Conservation (phyloP, 1,139 yeast genomes). For the Sugiyamaella xylanicola region DNA sequence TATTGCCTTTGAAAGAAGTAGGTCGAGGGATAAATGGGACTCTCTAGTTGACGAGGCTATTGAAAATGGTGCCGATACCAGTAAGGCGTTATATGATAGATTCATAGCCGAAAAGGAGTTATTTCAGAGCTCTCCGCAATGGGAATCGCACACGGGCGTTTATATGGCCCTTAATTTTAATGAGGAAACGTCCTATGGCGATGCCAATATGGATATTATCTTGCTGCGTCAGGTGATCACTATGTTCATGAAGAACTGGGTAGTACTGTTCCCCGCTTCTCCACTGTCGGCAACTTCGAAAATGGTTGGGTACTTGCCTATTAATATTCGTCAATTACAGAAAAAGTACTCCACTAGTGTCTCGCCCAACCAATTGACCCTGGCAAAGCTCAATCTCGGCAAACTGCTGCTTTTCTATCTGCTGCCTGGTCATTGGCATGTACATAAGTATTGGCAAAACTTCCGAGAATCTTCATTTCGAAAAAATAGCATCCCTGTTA, state of each 20-base stretch:
- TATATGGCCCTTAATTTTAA: slow-evolving; percentile 1
- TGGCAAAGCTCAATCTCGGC: slow-evolving; percentile 7
- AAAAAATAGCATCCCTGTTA: neutral
- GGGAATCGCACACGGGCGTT: neutral
- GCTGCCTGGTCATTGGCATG: slow-evolving; percentile 7
- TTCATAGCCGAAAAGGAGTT: neutral
- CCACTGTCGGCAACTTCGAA: neutral
- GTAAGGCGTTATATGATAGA: slow-evolving; percentile 1
- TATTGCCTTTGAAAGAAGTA: neutral
- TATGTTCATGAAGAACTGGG: slow-evolving; percentile 8
- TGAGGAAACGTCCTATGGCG: no score
- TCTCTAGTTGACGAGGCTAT: slow-evolving; percentile 2
- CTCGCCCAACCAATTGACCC: neutral
- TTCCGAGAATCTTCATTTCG: neutral
- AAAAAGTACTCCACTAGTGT: neutral
- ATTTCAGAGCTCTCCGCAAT: neutral
- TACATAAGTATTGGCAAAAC: slow-evolving; percentile 4
- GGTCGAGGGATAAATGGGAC: slow-evolving; percentile 1
- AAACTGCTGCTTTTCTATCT: slow-evolving; percentile 1
- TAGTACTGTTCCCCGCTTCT: neutral
- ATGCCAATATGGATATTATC: neutral
- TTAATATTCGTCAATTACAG: neutral
- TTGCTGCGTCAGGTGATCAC: slow-evolving; percentile 1
- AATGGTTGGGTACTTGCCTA: slow-evolving; percentile 9
- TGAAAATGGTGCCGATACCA: neutral